These are phyloP conservation scores for Xylariomycetidae sp. DNA, from an alignment of 2,329 filamentous ascomycete genomes.

Conservation along the genomic window DNA sequence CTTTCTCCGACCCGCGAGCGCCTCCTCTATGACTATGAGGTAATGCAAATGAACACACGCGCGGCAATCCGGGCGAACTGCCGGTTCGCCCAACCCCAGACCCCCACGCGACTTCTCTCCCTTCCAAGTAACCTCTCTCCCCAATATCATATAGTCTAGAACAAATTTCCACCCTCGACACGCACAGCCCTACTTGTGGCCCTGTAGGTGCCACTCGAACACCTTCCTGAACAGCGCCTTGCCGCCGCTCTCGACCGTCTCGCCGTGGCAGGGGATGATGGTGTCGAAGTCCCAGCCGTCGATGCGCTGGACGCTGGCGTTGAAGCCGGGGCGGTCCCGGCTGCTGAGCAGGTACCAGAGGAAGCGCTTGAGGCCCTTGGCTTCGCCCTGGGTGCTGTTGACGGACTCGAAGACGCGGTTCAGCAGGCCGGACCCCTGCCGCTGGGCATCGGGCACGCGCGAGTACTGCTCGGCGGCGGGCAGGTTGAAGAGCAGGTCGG, in stretches of 20 bases:
- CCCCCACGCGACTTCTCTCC: no score
- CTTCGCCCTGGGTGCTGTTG: constrained; percentile 58
- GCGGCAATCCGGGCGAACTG: no score
- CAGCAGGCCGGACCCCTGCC: constrained; percentile 30
- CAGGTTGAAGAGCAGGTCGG: constrained; percentile 88
- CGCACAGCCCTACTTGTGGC: constrained; percentile 27
- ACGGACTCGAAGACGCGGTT: constrained; percentile 45
- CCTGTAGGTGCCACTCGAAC: constrained; percentile 75
- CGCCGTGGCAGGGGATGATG: constrained; percentile 89
- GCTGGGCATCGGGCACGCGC: constrained; percentile 45
- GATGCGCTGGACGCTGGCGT: constrained; percentile 64
- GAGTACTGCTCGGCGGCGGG: constrained; percentile 84
- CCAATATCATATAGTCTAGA: no score
- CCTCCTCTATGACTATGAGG: no score
- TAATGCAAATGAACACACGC: no score
- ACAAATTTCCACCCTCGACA: no score
- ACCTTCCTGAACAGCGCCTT: constrained; percentile 75
- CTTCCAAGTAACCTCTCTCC: no score
- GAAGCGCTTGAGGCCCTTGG: constrained; percentile 74
- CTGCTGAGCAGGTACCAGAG: constrained; percentile 69
- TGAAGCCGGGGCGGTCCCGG: constrained; percentile 63
- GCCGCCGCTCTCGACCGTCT: constrained; percentile 69
- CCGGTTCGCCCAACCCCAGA: no score
- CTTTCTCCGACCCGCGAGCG: no score
- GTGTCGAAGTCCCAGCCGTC: constrained; percentile 78